These are phyloP conservation scores for Fagus sylvatica DNA, from an alignment of 306 rosid genomes.

Conservation along the genomic window DNA sequence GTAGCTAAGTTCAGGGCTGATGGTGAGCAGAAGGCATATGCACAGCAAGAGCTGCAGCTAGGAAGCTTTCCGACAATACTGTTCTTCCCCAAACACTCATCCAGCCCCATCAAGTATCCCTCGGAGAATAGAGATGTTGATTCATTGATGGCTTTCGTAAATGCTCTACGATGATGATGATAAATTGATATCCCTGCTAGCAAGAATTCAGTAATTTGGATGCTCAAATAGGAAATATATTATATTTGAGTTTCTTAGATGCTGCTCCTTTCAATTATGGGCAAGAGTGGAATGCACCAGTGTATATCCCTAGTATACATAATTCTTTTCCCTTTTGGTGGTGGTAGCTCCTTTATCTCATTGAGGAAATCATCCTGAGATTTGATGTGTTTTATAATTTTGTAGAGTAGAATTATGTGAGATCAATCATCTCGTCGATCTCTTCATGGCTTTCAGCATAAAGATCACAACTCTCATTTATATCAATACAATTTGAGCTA, in stretches of 20 bases:
- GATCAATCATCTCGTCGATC: conserved; percentile 13
- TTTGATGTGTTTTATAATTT: background rate
- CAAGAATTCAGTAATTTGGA: background rate
- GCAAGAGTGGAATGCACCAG: background rate
- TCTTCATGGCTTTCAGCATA: conserved; percentile 4
- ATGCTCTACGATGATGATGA: conserved; percentile 59
- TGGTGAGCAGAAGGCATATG: conserved; percentile 75
- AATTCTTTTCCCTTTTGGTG: background rate
- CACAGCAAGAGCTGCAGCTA: conserved; percentile 62
- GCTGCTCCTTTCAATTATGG: background rate
- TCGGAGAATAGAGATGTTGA: conserved; percentile 80
- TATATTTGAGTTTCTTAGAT: background rate
- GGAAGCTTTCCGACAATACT: conserved; percentile 88
- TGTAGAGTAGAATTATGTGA: background rate
- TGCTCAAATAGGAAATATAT: background rate
- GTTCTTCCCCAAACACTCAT: conserved; percentile 76
- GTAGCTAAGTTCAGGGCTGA: conserved; percentile 87
- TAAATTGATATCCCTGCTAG: background rate
- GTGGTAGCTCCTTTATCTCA: background rate
- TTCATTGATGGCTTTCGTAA: conserved; percentile 72
- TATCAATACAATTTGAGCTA: background rate
- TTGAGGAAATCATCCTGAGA: background rate
- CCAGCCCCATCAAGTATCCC: conserved; percentile 66
- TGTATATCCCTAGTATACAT: background rate
- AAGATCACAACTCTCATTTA: background rate